phyloP scores from a whole-genome alignment of 768 basidiomycete species.

The Holtermanniella nyarrowii region DNA sequence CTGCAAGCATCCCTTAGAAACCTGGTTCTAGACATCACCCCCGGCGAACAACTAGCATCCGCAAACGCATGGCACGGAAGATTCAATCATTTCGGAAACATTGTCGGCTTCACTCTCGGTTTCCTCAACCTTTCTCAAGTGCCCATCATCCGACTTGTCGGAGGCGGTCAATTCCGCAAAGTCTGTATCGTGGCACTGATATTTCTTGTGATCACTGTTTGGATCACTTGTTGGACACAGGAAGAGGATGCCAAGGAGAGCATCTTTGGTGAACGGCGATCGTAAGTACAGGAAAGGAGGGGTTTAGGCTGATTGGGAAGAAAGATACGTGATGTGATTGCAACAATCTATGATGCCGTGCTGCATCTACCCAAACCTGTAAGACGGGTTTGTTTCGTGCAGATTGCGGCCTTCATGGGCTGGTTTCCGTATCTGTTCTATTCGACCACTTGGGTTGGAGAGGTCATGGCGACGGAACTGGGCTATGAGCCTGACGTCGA shows the following conservation, averaged over 20 bases:
- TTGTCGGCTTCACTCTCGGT: slow-evolving; percentile 88
- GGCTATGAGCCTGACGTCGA: slow-evolving; percentile 68
- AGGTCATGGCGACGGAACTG: slow-evolving; percentile 77
- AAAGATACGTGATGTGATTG: slow-evolving; percentile 59
- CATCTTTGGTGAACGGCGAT: slow-evolving; percentile 36
- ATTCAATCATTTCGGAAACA: slow-evolving; percentile 95
- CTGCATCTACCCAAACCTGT: slow-evolving; percentile 70
- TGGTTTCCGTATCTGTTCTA: slow-evolving; percentile 93
- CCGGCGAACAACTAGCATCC: slow-evolving; percentile 76
- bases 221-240: slow-evolving; percentile 77
- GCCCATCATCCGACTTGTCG: slow-evolving; percentile 66
- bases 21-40: slow-evolving; percentile 82
- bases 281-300: too few species aligned
- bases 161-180: slow-evolving; percentile 90
- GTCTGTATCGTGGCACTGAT: slow-evolving; percentile 79
- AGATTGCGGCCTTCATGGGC: slow-evolving; percentile 93
- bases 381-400: slow-evolving; percentile 66
- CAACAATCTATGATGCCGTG: slow-evolving; percentile 65
- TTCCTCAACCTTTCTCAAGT: slow-evolving; percentile 77
- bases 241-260: slow-evolving; percentile 52
- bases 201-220: slow-evolving; percentile 68
- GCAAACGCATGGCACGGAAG: slow-evolving; percentile 97
- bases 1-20: slow-evolving; percentile 75
- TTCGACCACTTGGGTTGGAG: slow-evolving; percentile 87
- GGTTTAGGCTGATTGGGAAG: too few species aligned